Evolutionary conservation across 2,329 filamentous ascomycete genomes (phyloP), one percentile per base, ranked within the genome.

Genomic region (Leptographium galeiforme): DNA sequence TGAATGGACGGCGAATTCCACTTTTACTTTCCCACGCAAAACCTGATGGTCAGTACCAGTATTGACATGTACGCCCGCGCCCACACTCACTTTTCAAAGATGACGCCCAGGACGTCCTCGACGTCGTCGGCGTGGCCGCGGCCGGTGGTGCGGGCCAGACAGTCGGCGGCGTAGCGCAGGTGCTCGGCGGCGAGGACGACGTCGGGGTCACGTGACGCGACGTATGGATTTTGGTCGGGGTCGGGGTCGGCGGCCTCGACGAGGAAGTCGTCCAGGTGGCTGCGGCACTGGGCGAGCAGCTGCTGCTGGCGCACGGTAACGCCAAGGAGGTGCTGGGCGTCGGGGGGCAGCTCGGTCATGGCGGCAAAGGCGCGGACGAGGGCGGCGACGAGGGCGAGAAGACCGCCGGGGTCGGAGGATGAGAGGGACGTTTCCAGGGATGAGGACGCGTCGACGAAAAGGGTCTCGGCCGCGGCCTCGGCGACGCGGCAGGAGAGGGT

Each of bases 61-160:
- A 44, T 25, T 25, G 36, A 10, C 43, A 18, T 13, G 19, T 7
- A 30, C 39, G 33, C 11, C 13, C 40, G 43, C 48, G 43, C 25
- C 7, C 39, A 43, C 39, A 79, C 80, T 74, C 71, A 95, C 87
- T 95, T 97, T 67, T 97, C 91, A 70, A 98, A 98, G 5, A 98
- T 90, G 25, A 98, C 90, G 0, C 93, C 93, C 46, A 98, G 70
- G 8, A 98, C 88, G 64, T 97, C 93, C 66, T 98, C 91, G 16
- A 97, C 89, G 67, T 97, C 91, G 2, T 89, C 87, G 43, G 78
- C 79, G 61, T 89, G 87, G 1, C 89, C 90, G 53, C 81, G 81
- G 0, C 93, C 93, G 1, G 89, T 97, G 61, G 97, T 95, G 54
- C 82, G 81, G 2, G 89, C 85, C n/a, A 96, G 73, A 57, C 81